Conservation (phyloP, 1,284 basidiomycete genomes). For the Kwoniella shivajii region DNA sequence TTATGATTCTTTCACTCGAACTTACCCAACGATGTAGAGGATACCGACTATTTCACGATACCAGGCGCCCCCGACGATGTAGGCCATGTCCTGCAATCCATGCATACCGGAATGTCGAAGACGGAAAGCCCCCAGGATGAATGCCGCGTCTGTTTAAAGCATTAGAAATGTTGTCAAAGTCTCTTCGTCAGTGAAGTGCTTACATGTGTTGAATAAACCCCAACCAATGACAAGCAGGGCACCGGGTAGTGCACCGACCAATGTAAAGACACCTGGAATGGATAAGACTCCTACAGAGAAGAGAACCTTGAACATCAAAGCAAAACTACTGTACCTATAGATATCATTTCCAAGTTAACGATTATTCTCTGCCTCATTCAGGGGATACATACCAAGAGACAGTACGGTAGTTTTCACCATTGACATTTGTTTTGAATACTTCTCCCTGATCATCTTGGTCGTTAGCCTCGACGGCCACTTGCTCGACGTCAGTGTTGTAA, state of each 20-base stretch:
- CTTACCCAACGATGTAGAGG: slow-evolving; percentile 20
- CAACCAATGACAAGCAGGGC: slow-evolving; percentile 19
- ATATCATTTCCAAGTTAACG: not conserved
- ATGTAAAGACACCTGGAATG: slow-evolving; percentile 20
- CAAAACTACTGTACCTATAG: slow-evolving; percentile 20
- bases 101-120: slow-evolving; percentile 23
- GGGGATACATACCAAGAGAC: slow-evolving; percentile 19
- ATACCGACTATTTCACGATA: slow-evolving; percentile 23
- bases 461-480: slow-evolving; percentile 1
- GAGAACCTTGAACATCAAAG: slow-evolving; percentile 26
- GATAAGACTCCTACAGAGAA: slow-evolving; percentile 26
- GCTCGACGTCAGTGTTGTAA: slow-evolving; percentile 6
- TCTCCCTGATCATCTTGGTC: slow-evolving; percentile 9
- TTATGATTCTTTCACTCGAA: not conserved
- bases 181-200: too few relatives aligned
- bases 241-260: slow-evolving; percentile 18
- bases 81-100: slow-evolving; percentile 23
- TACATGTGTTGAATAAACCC: slow-evolving; percentile 22
- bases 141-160: slow-evolving; percentile 7
- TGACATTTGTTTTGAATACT: slow-evolving; percentile 18
- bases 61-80: slow-evolving; percentile 18
- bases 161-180: not conserved
- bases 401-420: slow-evolving; percentile 23
- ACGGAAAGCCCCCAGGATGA: slow-evolving; percentile 23
- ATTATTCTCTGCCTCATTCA: too few relatives aligned